These are phyloP conservation scores for Endoconidiophora laricicola DNA, from an alignment of 2,329 filamentous ascomycete genomes.

Conservation along the genomic window DNA sequence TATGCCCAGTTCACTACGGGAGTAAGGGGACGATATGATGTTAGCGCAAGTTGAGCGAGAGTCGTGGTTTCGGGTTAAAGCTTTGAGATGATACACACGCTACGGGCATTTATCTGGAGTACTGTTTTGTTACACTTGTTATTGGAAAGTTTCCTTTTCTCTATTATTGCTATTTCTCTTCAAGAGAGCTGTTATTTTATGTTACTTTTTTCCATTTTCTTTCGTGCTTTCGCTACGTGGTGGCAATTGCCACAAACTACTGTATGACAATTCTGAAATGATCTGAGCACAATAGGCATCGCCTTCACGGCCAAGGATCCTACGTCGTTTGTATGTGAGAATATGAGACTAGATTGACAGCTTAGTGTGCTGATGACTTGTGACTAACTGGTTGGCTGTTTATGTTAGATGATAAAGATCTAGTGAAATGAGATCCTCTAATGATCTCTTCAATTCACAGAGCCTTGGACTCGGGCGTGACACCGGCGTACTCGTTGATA, in stretches of 20 bases:
- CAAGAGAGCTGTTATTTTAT: not conserved
- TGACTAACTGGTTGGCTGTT: not conserved
- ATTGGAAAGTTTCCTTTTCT: constrained; percentile 4
- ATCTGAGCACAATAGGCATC: too few species aligned
- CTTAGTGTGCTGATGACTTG: too few species aligned
- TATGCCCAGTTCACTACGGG: not conserved
- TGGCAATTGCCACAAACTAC: too few species aligned
- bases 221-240: not conserved
- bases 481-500: constrained; percentile 46
- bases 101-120: constrained; percentile 12
- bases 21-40: not conserved
- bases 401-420: not conserved
- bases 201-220: constrained; percentile 3
- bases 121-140: constrained; percentile 11
- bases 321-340: too few species aligned
- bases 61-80: constrained; percentile 9
- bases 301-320: too few species aligned
- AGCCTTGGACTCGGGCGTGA: constrained; percentile 15
- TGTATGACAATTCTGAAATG: too few species aligned
- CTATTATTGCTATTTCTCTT: constrained; percentile 4
- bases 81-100: constrained; percentile 12
- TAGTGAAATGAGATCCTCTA: not conserved
- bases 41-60: not conserved
- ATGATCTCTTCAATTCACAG: not conserved
- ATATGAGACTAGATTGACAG: too few species aligned